Evolutionary conservation across 805 yeast genomes (phyloP).

Genomic region (Nadsonia fulvescens): DNA sequence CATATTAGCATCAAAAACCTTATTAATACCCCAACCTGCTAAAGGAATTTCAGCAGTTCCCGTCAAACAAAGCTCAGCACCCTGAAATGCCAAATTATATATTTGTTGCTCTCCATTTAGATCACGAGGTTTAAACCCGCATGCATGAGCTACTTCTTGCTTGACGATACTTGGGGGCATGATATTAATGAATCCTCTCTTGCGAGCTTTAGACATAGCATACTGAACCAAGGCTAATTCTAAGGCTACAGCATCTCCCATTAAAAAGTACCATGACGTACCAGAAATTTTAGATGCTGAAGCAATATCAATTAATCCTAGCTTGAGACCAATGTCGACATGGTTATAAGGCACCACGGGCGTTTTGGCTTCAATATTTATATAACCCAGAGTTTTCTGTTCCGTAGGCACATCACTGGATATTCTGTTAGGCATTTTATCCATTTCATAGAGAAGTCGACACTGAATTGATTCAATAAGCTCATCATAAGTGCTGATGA

Average conservation of each 20-base stretch:
- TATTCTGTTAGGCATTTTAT: too few relatives aligned
- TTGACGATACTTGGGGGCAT: constrained; percentile 79
- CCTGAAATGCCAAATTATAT: constrained; percentile 36
- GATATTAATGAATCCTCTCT: constrained; percentile 48
- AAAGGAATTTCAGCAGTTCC: constrained; percentile 95
- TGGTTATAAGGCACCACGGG: too few relatives aligned
- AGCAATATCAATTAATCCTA: constrained; percentile 50
- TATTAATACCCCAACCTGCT: constrained; percentile 57
- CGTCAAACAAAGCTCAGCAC: constrained; percentile 40
- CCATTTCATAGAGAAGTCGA: too few relatives aligned
- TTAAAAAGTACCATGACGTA: constrained; percentile 65
- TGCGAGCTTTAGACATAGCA: constrained; percentile 48
- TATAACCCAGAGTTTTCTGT: not conserved
- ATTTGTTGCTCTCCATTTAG: constrained; percentile 73
- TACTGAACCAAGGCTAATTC: constrained; percentile 84
- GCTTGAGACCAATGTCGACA: constrained; percentile 45
- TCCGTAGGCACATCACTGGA: too few relatives aligned
- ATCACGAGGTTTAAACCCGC: constrained; percentile 92
- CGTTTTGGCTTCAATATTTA: too few relatives aligned
- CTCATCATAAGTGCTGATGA: too few relatives aligned
- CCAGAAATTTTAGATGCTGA: constrained; percentile 53
- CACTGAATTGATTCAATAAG: too few relatives aligned
- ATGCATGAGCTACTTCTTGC: constrained; percentile 59
- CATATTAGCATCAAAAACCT: constrained; percentile 20
- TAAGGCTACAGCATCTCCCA: constrained; percentile 70